These are phyloP conservation scores for Zygoascus meyerae DNA, from an alignment of 1,139 yeast species.

Conservation along the genomic window DNA sequence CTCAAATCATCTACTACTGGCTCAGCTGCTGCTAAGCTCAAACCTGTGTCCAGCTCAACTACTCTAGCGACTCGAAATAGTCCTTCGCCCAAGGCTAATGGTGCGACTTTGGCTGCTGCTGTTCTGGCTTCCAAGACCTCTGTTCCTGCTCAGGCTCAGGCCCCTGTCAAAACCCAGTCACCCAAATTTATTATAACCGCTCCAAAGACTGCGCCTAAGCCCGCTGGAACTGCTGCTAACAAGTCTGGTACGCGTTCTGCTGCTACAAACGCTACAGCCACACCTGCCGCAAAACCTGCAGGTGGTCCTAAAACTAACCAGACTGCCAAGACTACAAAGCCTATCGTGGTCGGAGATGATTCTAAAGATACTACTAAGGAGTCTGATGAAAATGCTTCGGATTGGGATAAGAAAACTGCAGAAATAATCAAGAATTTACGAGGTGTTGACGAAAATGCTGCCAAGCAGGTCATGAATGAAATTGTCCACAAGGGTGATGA, in stretches of 20 bases:
- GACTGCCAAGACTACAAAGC: not conserved
- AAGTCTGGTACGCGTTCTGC: not conserved
- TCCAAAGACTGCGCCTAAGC: not conserved
- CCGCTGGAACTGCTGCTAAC: not conserved
- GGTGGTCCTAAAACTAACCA: not conserved
- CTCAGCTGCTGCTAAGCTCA: not conserved
- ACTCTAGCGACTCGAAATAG: not conserved
- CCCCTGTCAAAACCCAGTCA: not conserved
- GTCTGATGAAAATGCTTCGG: slow-evolving; percentile 1
- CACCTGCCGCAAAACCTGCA: not conserved
- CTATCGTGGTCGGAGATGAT: slow-evolving; percentile 1
- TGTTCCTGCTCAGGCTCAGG: not conserved
- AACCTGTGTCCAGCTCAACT: not conserved
- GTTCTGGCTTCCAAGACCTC: not conserved
- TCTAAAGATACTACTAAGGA: not conserved
- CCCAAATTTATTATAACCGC: not conserved
- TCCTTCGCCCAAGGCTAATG: not conserved
- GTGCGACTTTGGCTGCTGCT: not conserved
- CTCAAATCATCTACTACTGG: not conserved
- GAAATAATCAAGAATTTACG: slow-evolving; percentile 29
- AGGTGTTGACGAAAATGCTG: slow-evolving; percentile 59
- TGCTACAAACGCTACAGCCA: slow-evolving; percentile 6
- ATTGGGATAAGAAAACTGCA: slow-evolving; percentile 7
- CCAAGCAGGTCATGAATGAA: slow-evolving; percentile 81
- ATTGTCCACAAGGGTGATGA: slow-evolving; percentile 93